Percentiles rank a stretch among this genome's conserved stretches.
Conservation (phyloP, 805 yeast genomes). For the Teunomyces lycoperdinae region DNA sequence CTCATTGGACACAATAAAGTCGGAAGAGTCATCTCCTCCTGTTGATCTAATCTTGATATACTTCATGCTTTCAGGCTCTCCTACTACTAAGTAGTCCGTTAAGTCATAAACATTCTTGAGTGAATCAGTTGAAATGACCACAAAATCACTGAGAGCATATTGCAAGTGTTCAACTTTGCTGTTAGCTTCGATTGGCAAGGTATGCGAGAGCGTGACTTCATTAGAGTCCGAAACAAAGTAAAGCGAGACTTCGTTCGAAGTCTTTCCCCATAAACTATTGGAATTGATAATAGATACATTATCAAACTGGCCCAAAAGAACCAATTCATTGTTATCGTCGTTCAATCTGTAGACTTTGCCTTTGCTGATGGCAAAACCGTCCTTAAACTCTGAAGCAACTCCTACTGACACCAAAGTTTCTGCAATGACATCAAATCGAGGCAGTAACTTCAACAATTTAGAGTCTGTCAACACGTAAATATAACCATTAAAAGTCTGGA, state of each 20-base stretch:
- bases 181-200: not conserved
- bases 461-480: conserved; percentile 11
- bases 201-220: not conserved
- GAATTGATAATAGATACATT: conserved; percentile 7
- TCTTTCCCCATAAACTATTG: conserved; percentile 2
- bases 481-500: conserved; percentile 12
- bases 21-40: not conserved
- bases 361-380: conserved; percentile 8
- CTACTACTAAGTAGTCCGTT: conserved; percentile 19
- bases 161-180: not conserved
- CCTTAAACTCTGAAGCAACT: conserved; percentile 8
- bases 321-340: not conserved
- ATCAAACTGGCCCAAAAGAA: not conserved
- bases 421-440: conserved; percentile 2
- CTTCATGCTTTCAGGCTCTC: conserved; percentile 16
- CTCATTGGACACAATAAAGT: conserved; percentile 1
- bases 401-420: conserved; percentile 1
- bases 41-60: conserved; percentile 6
- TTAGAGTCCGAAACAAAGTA: conserved; percentile 4
- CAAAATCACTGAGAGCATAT: conserved; percentile 10
- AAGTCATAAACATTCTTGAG: conserved; percentile 14
- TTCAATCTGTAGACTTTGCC: not conserved
- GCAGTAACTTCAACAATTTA: conserved; percentile 8
- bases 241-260: conserved; percentile 2
- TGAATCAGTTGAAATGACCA: conserved; percentile 4